Base-by-base conservation (phyloP, 768 basidiomycete species). In the Sporobolomyces roseus region DNA sequence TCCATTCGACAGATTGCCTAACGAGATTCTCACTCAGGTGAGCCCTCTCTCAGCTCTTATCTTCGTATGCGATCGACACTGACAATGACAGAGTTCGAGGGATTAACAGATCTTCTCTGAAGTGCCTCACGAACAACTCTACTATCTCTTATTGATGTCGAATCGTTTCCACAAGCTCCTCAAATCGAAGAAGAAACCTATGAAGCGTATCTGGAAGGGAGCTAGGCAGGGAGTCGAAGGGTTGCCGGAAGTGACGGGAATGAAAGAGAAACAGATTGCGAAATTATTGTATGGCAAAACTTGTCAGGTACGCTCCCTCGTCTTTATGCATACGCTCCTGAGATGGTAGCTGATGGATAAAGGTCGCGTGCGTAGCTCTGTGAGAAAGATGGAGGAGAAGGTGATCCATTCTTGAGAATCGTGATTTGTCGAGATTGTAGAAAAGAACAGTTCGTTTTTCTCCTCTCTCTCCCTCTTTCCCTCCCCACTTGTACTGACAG, bases 371-470 rank as follows among this genome's bases (percentile, higher is more conserved):
- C 25, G 19, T 33, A 58, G 56, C n/a, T 43, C n/a, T 60, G 58
- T 33, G 14, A 33, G 21, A 48, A 48, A 4, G 43, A 46, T 29
- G 56, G 46, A 3, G 58, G 58, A 21, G 17, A 32, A 30, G 58
- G 36, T 4, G 58, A 60, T 60, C 58, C 58, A 6, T 60, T 46
- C 43, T 21, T 60, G 23, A 8, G 58, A 12, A 25, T 46, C 29
- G 19, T 60, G 9, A 2, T 60, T 10, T 60, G 58, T 32, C 32
- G 35, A 32, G 12, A 43, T 21, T 35, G 32, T 33, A 43, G 58
- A 17, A 46, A 48, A 46, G 45, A 60, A 58, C 12, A 45, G 38
- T 45, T 25, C 29, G 38, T 38, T 29, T n/a, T 12, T 6, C 29
- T 13, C 45, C 45, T 46, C 45, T 46, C 45, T 46, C 23, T 25